Evolutionary conservation across 257 asterid genomes (phyloP), one percentile per base, ranked within the genome.

Genomic region (Lantana camara): DNA sequence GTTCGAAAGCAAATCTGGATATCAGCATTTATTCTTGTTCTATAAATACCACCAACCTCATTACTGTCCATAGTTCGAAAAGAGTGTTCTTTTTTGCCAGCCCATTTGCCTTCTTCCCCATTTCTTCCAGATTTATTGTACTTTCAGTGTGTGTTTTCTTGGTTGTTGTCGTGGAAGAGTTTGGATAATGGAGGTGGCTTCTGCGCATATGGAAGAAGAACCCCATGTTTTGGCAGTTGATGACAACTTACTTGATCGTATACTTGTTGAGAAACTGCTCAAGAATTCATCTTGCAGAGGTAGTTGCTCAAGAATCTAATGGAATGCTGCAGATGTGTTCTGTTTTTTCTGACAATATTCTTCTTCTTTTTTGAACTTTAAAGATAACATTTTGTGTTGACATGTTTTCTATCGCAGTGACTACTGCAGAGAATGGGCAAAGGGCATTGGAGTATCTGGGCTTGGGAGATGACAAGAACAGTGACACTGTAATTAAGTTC

Each of bases 161-260:
- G n/a, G n/a, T n/a, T n/a, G n/a, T n/a, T n/a, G n/a, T n/a, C n/a
- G n/a, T n/a, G n/a, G n/a, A n/a, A n/a, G n/a, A n/a, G n/a, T n/a
- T n/a, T n/a, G n/a, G n/a, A n/a, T n/a, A 3, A 74, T 67, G 76
- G 78, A 57, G 44, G 71, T 5, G 40, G 40, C 40, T 35, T 35
- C 40, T 37, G 27, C 32, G 17, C 32, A 59, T 50, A 9, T 69
- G 29, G 83, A 70, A 35, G 83, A 70, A 35, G 83, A 76, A 66
- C 83, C 74, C 5, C 94, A 85, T 70, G 88, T 85, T 52, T 75
- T 85, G 42, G 94, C 89, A 14, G 90, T 85, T 23, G 94, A 85
- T 72, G 90, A 85, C 73, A 85, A 77, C 67, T 65, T 77, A 53
- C 32, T 83, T 30, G 94, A 85, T 60, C 81, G 94, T 19, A 83